Base-by-base conservation (phyloP, 2,329 filamentous ascomycete species). In the Colletotrichum spinosum region DNA sequence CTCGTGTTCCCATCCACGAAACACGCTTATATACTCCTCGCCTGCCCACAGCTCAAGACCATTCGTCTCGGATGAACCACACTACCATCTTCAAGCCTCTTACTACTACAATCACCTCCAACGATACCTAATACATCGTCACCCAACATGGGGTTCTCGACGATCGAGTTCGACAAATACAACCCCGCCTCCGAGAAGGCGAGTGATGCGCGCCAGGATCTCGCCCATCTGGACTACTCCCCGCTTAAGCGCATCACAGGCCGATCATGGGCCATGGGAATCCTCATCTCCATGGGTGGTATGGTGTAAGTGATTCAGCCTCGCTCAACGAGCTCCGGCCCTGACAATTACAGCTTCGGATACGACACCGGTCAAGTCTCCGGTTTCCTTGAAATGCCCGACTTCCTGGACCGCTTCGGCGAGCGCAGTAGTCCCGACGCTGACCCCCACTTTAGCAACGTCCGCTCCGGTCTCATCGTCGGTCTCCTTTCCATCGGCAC, bases 401-500 rank as follows among this genome's bases (percentile, higher is more conserved):
- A 88, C 72, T 89, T 88, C 73, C 71, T 83, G 2, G 70, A 76
- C 6, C 80, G 85, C 3, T 88, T 88, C 66, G 84, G 80, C 13
- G 71, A 84, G 63, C 55, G 46, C 17, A 71, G 71, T 4, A 70
- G 78, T 7, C 60, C 73, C 17, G 67, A 82, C 5, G 81, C 79
- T n/a, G 67, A 76, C 0, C 74, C 74, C 10, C 72, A 72, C 17
- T 89, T 89, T 57, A 82, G 78, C 64, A 81, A 83, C 35, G 84
- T 84, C 6, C 80, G 86, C 41, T 85, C 84, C 46, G 87, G 87
- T 35, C 82, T 87, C 9, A 87, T 90, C 39, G 86, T 89, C 55
- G 85, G 78, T 49, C 78, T 89, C 8, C 78, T 87, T 10, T 86
- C 84, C 13, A 87, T 88, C 61, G 87, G 87, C 49, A 88, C 86